A percentile compares a stretch with the other conserved stretches of the same genome.
These are phyloP conservation scores for Globisporangium rhizosaccharum DNA, from an alignment of 352 stramenopile genomes.

Conservation along the genomic window DNA sequence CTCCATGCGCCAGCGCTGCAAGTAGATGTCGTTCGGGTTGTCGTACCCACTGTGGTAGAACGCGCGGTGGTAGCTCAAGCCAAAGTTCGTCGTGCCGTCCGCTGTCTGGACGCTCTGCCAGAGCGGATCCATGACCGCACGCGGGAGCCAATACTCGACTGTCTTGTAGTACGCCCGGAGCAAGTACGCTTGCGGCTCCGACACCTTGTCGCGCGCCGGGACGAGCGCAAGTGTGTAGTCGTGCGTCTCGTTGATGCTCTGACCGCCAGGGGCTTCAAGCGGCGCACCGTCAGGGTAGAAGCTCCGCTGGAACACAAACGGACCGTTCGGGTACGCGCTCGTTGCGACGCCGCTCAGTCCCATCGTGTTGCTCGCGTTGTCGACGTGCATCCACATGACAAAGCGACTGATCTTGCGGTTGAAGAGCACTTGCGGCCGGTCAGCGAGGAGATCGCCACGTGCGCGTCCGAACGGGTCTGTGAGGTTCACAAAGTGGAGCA, in stretches of 20 bases:
- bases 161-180: conserved; percentile 94
- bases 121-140: conserved; percentile 94
- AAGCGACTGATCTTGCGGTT: conserved; percentile 83
- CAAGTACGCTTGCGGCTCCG: conserved; percentile 67
- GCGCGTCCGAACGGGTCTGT: conserved; percentile 79
- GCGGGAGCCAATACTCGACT: conserved; percentile 92
- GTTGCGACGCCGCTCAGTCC: conserved; percentile 89
- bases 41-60: conserved; percentile 94
- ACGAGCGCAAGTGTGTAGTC: conserved; percentile 89
- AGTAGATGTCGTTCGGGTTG: conserved; percentile 96
- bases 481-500: conserved; percentile 93
- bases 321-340: conserved; percentile 87
- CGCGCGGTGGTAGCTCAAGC: conserved; percentile 94
- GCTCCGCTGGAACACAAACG: conserved; percentile 86
- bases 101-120: conserved; percentile 94
- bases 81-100: conserved; percentile 79
- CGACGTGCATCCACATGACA: conserved; percentile 97
- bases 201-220: conserved; percentile 18
- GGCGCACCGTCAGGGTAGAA: conserved; percentile 91
- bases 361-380: conserved; percentile 83
- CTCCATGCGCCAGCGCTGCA: conserved; percentile 94
- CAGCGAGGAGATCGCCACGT: conserved; percentile 38
- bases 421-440: conserved; percentile 91
- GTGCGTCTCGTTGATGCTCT: conserved; percentile 90
- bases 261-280: conserved; percentile 59